Percentiles rank a stretch among this genome's conserved stretches.
These are phyloP conservation scores for Tagetes patula DNA, from an alignment of 129 eudicot species.

Conservation along the genomic window DNA sequence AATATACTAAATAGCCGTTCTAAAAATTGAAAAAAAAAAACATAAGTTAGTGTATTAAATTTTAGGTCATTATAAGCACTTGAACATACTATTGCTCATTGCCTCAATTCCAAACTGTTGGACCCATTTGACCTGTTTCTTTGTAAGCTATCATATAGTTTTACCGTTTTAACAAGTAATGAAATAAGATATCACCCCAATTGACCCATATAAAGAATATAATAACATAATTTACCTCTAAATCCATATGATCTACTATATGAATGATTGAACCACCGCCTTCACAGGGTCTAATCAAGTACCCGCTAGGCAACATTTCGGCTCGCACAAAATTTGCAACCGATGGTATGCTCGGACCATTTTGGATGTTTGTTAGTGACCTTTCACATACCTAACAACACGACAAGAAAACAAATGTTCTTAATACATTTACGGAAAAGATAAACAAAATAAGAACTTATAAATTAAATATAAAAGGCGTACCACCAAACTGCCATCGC, in stretches of 20 bases:
- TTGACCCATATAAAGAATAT: background rate
- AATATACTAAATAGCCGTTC: no score
- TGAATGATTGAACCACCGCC: constrained; percentile 53
- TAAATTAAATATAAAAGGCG: constrained; percentile 2
- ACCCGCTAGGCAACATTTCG: constrained; percentile 59
- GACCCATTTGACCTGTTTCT: background rate
- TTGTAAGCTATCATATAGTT: background rate
- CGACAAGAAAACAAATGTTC: constrained; percentile 14
- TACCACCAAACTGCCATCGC: constrained; percentile 96
- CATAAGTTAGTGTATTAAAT: no score
- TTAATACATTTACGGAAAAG: background rate
- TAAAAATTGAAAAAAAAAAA: no score
- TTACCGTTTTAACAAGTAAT: background rate
- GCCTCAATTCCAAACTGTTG: background rate
- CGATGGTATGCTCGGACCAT: constrained; percentile 46
- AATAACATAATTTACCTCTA: constrained; percentile 25
- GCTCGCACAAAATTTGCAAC: constrained; percentile 50
- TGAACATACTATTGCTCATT: background rate
- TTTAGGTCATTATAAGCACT: background rate
- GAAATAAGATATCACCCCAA: background rate
- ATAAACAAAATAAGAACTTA: background rate
- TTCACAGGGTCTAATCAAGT: constrained; percentile 55
- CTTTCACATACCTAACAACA: constrained; percentile 51
- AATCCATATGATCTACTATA: constrained; percentile 59
- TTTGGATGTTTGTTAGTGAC: constrained; percentile 45